Evolutionary conservation across 75 land plant genomes (phyloP), one percentile per base, ranked within the genome.

Genomic region (Cupressus sempervirens): DNA sequence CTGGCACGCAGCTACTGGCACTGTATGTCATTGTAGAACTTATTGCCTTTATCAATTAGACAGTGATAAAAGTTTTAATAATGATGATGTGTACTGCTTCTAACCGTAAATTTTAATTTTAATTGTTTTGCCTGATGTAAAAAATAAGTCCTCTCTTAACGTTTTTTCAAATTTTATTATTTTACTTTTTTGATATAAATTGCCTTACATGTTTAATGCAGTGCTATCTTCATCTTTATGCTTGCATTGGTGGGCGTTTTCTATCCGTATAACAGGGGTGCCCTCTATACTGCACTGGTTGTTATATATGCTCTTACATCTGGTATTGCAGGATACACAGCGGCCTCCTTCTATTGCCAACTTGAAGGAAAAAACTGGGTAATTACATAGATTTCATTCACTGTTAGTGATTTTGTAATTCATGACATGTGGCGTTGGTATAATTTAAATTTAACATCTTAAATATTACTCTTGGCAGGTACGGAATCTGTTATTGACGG

Each of bases 201-300:
- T 38, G 34, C 20, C 70, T 83, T 52, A 46, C 26, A 72, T 85
- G 38, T 83, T 16, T 80, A 76, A 16, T 36, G 76, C 90, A 94
- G 94, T 83, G 86, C 88, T 58, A 30, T 88, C 77, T 79, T 86
- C 79, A 85, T 94, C 82, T 94, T 94, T 74, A 48, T 90, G 76
- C 89, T 94, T 38, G 88, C 93, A 58, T 84, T 89, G 72, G 84
- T 93, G 30, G 94, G 94, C 10, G 89, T 93, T 32, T 88, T 94
- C 77, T 93, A 92, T 84, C 96, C 96, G 6, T 94, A 94, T 86
- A 94, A 91, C 74, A 87, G 92, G 38, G 96, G 96, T 72, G 82
- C 93, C 30, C 83, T 94, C 12, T 88, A 73, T 50, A 91, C 91
- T 13, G 90, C 92, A 36, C 84, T 93, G 74, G 89, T 94, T 56